These are phyloP conservation scores for Rutidosis leptorrhynchoides DNA, from an alignment of 129 eudicot genomes.

Conservation along the genomic window DNA sequence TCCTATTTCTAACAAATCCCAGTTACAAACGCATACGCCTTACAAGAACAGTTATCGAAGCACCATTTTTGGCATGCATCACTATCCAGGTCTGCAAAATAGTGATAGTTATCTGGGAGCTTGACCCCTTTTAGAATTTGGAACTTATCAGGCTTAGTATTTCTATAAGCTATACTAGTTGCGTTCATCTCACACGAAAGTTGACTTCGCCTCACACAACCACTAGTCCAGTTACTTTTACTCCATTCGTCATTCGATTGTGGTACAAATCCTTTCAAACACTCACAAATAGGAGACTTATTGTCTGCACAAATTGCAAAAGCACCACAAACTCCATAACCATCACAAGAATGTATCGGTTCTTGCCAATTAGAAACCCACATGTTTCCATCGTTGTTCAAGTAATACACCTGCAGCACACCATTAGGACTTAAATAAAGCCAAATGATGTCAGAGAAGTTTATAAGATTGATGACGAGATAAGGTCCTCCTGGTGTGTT, in stretches of 20 bases:
- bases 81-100: neutral
- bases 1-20: no score
- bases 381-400: neutral
- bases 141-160: conserved; percentile 33
- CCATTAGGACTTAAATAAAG: conserved; percentile 2
- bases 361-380: conserved; percentile 14
- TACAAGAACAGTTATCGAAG: conserved; percentile 39
- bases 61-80: conserved; percentile 25
- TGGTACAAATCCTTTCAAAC: conserved; percentile 38
- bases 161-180: conserved; percentile 6
- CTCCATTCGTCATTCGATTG: neutral
- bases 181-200: neutral
- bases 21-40: conserved; percentile 37
- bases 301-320: conserved; percentile 23
- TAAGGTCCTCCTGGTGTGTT: conserved; percentile 16
- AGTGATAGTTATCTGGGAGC: conserved; percentile 29
- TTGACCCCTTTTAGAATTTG: conserved; percentile 18
- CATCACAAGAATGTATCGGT: conserved; percentile 23
- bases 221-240: conserved; percentile 9
- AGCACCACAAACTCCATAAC: conserved; percentile 15
- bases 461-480: neutral
- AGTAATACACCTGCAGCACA: neutral
- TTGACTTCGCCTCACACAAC: conserved; percentile 11
- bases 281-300: conserved; percentile 25
- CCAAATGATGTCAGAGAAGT: neutral